Evolutionary conservation across 2,329 filamentous ascomycete species (phyloP).

Genomic region (Dothideomycetes sp.): DNA sequence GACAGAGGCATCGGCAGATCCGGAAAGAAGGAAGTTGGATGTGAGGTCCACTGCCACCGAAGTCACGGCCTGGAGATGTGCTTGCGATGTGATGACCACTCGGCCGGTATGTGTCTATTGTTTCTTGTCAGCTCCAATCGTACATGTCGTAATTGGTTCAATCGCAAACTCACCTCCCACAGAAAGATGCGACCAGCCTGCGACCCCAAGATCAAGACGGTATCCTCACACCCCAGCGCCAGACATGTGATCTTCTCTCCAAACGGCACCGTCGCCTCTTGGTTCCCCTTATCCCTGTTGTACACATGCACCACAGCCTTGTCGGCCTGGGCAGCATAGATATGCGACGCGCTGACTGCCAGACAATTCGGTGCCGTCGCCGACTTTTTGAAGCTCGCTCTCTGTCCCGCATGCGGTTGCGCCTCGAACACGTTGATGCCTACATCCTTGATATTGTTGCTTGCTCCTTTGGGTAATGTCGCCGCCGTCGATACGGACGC

Average conservation of each 20-base stretch:
- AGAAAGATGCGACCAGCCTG: conserved; percentile 76
- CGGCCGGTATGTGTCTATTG: conserved; percentile 68
- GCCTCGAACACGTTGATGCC: conserved; percentile 80
- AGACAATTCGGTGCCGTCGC: conserved; percentile 69
- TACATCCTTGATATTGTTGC: conserved; percentile 57
- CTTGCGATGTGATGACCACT: conserved; percentile 63
- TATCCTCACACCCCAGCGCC: conserved; percentile 56
- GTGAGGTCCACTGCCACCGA: conserved; percentile 62
- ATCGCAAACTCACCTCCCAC: conserved; percentile 73
- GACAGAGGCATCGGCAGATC: conserved; percentile 77
- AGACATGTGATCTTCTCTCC: conserved; percentile 76
- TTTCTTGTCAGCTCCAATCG: too few species aligned
- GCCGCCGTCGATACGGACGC: conserved; percentile 37
- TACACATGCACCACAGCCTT: conserved; percentile 94
- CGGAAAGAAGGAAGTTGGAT: conserved; percentile 64
- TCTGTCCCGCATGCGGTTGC: conserved; percentile 66
- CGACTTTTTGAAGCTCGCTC: conserved; percentile 83
- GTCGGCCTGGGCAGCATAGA: conserved; percentile 84
- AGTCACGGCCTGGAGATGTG: conserved; percentile 73
- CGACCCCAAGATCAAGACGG: conserved; percentile 69
- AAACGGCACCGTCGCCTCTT: conserved; percentile 82
- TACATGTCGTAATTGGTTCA: too few species aligned
- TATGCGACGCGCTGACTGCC: conserved; percentile 68
- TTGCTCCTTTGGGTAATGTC: conserved; percentile 36
- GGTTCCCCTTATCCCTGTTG: conserved; percentile 69